Percentiles rank a stretch among this genome's conserved stretches.
These are phyloP conservation scores for Mycena citricolor DNA, from an alignment of 1,284 basidiomycete genomes.

Conservation along the genomic window DNA sequence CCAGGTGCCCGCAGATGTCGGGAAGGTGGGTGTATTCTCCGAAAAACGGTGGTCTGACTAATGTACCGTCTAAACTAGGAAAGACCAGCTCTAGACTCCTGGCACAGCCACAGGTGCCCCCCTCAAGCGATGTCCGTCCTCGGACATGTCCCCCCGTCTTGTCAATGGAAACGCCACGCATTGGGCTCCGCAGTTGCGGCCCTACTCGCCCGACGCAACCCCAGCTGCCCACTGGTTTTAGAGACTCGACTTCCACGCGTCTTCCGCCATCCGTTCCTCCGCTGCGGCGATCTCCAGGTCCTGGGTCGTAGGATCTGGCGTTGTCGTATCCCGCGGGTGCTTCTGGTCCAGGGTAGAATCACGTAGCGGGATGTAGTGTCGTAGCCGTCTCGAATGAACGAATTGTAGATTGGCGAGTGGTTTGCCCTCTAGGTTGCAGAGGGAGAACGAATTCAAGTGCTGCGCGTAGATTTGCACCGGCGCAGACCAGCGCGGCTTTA, in stretches of 20 bases:
- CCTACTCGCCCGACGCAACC: constrained; percentile 14
- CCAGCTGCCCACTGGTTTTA: constrained; percentile 10
- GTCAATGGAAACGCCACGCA: constrained; percentile 17
- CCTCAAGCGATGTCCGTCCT: too few relatives aligned
- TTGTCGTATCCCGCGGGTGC: constrained; percentile 7
- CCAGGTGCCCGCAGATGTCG: too few relatives aligned
- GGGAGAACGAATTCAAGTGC: constrained; percentile 12
- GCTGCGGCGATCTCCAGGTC: constrained; percentile 2
- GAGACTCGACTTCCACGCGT: too few relatives aligned
- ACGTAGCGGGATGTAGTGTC: constrained; percentile 7
- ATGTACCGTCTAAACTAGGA: too few relatives aligned
- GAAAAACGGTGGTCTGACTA: too few relatives aligned
- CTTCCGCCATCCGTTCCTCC: constrained; percentile 6
- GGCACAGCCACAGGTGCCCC: too few relatives aligned
- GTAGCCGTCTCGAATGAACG: constrained; percentile 7
- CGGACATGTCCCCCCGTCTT: too few relatives aligned
- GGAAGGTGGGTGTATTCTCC: too few relatives aligned
- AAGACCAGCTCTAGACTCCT: too few relatives aligned
- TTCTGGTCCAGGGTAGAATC: constrained; percentile 9
- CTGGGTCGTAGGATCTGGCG: background rate
- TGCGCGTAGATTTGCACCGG: constrained; percentile 12
- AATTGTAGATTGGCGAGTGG: constrained; percentile 6
- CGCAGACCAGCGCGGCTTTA: constrained; percentile 12
- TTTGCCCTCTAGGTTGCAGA: constrained; percentile 8
- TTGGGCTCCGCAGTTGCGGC: constrained; percentile 3